Evolutionary conservation across 106 monocot genomes (phyloP).

Genomic region (Chionographis japonica): DNA sequence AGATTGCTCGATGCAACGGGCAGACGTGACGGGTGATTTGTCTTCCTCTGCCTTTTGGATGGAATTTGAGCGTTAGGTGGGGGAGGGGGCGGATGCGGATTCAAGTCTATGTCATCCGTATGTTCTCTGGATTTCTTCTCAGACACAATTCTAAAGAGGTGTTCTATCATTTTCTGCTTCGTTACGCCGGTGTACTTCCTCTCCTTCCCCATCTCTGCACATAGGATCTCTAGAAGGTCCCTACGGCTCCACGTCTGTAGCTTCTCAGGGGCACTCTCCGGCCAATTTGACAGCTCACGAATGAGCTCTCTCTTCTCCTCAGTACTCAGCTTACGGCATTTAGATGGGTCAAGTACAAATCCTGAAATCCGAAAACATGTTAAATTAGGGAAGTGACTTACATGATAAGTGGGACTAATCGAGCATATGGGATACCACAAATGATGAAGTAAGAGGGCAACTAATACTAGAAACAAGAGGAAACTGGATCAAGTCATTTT

Average conservation of each 20-base stretch:
- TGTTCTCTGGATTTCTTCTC: conserved; percentile 41
- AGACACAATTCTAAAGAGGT: conserved; percentile 59
- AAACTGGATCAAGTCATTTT: too few relatives aligned
- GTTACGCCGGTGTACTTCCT: conserved; percentile 87
- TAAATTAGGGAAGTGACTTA: neutral
- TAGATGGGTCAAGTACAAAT: conserved; percentile 55
- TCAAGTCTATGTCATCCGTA: conserved; percentile 23
- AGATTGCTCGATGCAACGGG: conserved; percentile 13
- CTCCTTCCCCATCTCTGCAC: conserved; percentile 83
- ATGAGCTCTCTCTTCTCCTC: conserved; percentile 69
- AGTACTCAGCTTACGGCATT: conserved; percentile 51
- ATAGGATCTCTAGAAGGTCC: conserved; percentile 83
- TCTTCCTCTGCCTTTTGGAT: conserved; percentile 76
- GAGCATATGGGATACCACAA: neutral
- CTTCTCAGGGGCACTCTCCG: conserved; percentile 53
- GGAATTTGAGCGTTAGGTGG: conserved; percentile 26
- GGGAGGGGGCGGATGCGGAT: conserved; percentile 7
- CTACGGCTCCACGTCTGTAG: conserved; percentile 83
- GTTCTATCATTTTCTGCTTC: conserved; percentile 72
- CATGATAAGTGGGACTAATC: neutral
- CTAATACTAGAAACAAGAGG: too few relatives aligned
- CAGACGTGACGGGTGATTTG: conserved; percentile 58
- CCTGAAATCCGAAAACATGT: conserved; percentile 27
- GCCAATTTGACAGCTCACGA: conserved; percentile 52
- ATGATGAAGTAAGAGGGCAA: neutral